Evolutionary conservation across 371 early-diverging fungal species (phyloP).

Genomic region (Capillidium rhysosporum): DNA sequence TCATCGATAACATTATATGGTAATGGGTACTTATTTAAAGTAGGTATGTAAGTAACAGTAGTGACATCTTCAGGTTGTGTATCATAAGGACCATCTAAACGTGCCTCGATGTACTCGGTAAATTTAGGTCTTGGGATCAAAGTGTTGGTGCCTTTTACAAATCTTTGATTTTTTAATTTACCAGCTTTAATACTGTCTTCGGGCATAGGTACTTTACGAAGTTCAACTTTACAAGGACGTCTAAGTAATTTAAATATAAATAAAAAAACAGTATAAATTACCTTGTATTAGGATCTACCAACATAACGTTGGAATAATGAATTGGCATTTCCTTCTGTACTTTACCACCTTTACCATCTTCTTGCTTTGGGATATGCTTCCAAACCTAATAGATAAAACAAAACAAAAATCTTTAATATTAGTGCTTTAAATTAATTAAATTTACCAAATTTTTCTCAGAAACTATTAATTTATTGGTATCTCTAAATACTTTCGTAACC

Average conservation of each 20-base stretch:
- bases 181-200: constrained; percentile 11
- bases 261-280: too few species aligned
- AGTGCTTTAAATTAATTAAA: neutral
- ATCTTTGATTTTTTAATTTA: constrained; percentile 21
- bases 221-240: constrained; percentile 14
- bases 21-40: neutral
- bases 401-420: neutral
- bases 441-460: constrained; percentile 29
- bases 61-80: constrained; percentile 5
- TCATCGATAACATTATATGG: constrained; percentile 7
- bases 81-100: constrained; percentile 6
- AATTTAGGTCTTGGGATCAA: constrained; percentile 15
- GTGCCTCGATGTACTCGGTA: constrained; percentile 1
- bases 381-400: constrained; percentile 1
- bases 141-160: constrained; percentile 22
- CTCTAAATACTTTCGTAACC: constrained; percentile 25
- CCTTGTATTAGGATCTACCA: constrained; percentile 35
- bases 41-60: constrained; percentile 6
- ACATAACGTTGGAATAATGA: constrained; percentile 33
- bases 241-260: constrained; percentile 9
- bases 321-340: constrained; percentile 38
- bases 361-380: constrained; percentile 7
- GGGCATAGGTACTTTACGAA: constrained; percentile 9
- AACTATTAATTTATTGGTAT: constrained; percentile 28
- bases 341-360: constrained; percentile 1